Conservation (phyloP, 495 filamentous ascomycete genomes). For the Podospora appendiculata region DNA sequence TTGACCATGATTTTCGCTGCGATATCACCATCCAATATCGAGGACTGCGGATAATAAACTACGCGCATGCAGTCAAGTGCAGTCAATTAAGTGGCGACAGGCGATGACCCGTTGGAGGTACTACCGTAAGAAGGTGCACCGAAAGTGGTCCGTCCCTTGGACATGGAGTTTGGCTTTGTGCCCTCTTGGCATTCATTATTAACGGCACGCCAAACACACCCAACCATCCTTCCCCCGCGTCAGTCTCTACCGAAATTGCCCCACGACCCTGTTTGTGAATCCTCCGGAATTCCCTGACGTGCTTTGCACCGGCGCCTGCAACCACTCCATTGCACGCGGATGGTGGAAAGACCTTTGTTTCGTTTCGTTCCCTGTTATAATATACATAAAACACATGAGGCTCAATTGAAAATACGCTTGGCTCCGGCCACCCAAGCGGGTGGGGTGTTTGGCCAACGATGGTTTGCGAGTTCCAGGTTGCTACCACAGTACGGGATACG, state of each 20-base stretch:
- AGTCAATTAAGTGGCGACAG: background rate
- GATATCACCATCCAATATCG: background rate
- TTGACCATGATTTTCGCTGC: background rate
- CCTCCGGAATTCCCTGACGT: background rate
- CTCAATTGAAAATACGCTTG: background rate
- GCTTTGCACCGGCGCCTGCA: no score
- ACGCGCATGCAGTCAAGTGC: background rate
- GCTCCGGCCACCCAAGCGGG: no score
- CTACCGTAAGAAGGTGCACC: no score
- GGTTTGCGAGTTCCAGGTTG: no score
- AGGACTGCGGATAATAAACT: background rate
- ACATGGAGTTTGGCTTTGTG: background rate
- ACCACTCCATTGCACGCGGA: no score
- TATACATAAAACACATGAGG: background rate
- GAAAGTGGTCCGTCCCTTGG: no score
- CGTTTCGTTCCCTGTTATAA: background rate
- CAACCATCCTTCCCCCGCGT: background rate
- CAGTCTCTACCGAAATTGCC: conserved; percentile 4
- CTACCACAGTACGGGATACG: no score
- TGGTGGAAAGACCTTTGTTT: background rate
- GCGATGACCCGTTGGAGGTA: background rate
- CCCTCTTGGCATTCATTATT: conserved; percentile 2
- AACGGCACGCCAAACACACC: background rate
- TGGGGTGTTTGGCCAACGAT: no score
- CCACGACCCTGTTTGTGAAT: background rate